Conservation (phyloP, 441 rosid species). For the Dalechampia spathulata region DNA sequence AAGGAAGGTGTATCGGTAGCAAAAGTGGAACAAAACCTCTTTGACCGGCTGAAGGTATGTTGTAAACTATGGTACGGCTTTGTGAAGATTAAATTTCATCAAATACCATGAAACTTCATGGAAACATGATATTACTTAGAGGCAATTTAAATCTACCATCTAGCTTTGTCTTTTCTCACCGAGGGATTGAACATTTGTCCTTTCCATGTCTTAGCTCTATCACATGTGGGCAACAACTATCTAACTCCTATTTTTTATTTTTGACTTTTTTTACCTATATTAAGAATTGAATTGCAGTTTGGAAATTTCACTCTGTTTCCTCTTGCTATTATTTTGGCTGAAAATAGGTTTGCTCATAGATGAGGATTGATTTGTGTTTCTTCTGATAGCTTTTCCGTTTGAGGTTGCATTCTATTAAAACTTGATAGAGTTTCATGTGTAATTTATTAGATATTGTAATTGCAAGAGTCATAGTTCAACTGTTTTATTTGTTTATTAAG, state of each 20-base stretch:
- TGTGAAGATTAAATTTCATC: neutral
- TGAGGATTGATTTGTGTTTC: neutral
- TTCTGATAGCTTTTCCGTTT: neutral
- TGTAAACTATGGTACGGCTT: conserved; percentile 5
- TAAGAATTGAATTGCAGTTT: neutral
- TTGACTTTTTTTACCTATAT: neutral
- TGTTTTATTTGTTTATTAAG: too few species aligned
- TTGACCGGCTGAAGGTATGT: conserved; percentile 96
- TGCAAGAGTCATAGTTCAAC: too few species aligned
- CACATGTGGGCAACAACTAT: too few species aligned
- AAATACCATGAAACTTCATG: neutral
- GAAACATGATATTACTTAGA: conserved; percentile 1
- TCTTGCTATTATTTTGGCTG: neutral
- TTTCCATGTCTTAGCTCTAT: too few species aligned
- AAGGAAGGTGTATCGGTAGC: conserved; percentile 92
- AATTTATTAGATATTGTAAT: too few species aligned
- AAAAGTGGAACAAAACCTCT: conserved; percentile 84
- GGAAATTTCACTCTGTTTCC: neutral
- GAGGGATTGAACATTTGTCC: too few species aligned
- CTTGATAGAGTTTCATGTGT: neutral
- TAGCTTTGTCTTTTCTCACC: too few species aligned
- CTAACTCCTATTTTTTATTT: too few species aligned
- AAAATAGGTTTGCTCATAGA: neutral
- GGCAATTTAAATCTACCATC: too few species aligned
- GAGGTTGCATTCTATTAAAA: neutral